Evolutionary conservation across 2,329 filamentous ascomycete genomes (phyloP).

Genomic region (Scedosporium dehoogii): DNA sequence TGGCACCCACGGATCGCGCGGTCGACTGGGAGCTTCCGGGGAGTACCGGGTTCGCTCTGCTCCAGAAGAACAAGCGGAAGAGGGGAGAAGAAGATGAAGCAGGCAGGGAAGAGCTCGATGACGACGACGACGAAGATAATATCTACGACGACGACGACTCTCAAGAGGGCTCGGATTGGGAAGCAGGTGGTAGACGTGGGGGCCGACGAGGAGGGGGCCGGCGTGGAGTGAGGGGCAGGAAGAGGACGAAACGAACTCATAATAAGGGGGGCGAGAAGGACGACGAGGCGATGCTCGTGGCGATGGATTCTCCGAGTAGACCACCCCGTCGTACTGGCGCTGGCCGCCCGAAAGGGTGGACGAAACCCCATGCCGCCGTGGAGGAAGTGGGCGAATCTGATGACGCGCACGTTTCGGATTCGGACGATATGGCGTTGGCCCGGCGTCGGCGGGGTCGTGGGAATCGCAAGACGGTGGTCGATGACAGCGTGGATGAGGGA

Average conservation of each 20-base stretch:
- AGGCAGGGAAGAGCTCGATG: conserved; percentile 13
- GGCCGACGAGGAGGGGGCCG: background rate
- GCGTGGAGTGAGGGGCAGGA: conserved; percentile 1
- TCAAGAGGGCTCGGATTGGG: background rate
- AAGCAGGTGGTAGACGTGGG: background rate
- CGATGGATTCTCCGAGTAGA: background rate
- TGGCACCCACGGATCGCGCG: background rate
- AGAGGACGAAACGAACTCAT: background rate
- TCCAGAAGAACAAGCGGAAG: background rate
- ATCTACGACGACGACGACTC: background rate
- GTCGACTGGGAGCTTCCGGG: conserved; percentile 1
- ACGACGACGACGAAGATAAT: background rate
- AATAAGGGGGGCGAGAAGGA: background rate
- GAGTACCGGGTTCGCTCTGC: background rate
- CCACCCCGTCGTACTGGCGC: background rate
- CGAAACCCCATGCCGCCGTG: background rate
- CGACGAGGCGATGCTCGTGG: background rate
- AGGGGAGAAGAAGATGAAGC: conserved; percentile 8
- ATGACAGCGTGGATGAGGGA: background rate
- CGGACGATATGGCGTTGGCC: background rate
- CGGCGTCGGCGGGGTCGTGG: background rate
- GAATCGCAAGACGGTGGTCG: background rate
- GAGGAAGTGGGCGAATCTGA: background rate
- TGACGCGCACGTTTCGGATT: background rate
- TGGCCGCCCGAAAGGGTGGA: background rate